Percentiles rank a stretch among this genome's conserved stretches.
These are phyloP conservation scores for Jimgerdemannia flammicorona DNA, from an alignment of 192 early-diverging fungal genomes.

Conservation along the genomic window DNA sequence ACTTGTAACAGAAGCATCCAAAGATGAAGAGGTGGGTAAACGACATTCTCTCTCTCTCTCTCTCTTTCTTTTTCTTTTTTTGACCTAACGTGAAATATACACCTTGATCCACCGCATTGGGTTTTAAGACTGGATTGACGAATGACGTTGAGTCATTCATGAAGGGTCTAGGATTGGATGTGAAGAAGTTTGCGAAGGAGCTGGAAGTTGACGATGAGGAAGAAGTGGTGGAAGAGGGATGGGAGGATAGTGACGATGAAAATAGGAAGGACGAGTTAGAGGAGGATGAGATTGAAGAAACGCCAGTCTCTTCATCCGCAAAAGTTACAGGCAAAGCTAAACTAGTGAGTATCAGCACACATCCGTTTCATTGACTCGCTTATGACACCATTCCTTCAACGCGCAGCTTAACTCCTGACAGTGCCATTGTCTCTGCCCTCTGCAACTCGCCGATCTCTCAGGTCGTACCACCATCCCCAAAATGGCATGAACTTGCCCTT, in stretches of 20 bases:
- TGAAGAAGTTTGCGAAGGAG: constrained; percentile 8
- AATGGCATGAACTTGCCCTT: constrained; percentile 21
- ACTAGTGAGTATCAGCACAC: constrained; percentile 5
- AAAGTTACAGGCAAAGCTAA: background rate
- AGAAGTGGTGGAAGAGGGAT: constrained; percentile 18
- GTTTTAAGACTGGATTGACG: constrained; percentile 16
- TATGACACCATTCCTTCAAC: background rate
- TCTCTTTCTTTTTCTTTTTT: background rate
- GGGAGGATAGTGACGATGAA: constrained; percentile 16
- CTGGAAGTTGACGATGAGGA: constrained; percentile 5
- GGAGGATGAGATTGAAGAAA: constrained; percentile 12
- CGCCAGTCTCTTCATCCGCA: background rate
- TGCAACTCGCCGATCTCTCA: background rate
- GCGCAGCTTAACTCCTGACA: too few relatives aligned
- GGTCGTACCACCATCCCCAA: constrained; percentile 27
- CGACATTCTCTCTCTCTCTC: background rate
- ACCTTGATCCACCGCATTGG: background rate
- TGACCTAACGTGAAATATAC: background rate
- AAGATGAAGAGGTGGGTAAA: constrained; percentile 5
- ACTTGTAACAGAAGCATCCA: constrained; percentile 5
- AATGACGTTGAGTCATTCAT: constrained; percentile 31
- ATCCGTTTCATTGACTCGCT: background rate
- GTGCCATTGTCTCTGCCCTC: background rate
- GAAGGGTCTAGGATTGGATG: constrained; percentile 21
- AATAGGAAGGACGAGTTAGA: constrained; percentile 13